Evolutionary conservation across 2,329 filamentous ascomycete species (phyloP).

Genomic region (Aspergillus novoparasiticus): DNA sequence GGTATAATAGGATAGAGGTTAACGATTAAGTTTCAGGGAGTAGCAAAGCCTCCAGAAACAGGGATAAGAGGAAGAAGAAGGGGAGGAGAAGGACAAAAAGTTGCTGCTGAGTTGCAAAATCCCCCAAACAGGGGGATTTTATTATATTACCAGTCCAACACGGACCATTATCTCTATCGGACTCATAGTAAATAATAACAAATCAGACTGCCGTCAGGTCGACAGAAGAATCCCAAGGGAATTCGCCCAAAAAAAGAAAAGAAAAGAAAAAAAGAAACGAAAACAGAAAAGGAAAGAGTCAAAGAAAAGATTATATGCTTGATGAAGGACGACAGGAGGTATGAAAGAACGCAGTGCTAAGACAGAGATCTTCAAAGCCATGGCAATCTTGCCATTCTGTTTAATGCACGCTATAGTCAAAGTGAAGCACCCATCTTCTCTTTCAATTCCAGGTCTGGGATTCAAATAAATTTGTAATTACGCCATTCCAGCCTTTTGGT

Average conservation of each 20-base stretch:
- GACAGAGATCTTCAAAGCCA: conserved; percentile 6
- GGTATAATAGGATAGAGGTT: background rate
- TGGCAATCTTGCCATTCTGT: conserved; percentile 4
- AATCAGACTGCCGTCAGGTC: conserved; percentile 13
- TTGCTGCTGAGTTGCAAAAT: background rate
- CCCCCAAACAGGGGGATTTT: background rate
- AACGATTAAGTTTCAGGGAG: background rate
- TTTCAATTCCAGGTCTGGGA: conserved; percentile 4
- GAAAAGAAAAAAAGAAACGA: background rate
- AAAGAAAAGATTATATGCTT: background rate
- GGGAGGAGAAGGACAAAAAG: background rate
- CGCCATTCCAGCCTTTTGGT: conserved; percentile 21
- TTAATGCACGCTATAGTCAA: conserved; percentile 11
- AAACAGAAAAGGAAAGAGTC: background rate
- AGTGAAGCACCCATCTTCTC: conserved; percentile 5
- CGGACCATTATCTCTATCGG: conserved; percentile 24
- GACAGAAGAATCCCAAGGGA: conserved; percentile 2
- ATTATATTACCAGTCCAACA: conserved; percentile 15
- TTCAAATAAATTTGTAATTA: conserved; percentile 18
- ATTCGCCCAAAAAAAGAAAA: conserved; percentile 6
- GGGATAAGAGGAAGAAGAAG: background rate
- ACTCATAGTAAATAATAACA: conserved; percentile 19
- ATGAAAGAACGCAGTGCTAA: background rate
- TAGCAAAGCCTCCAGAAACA: background rate
- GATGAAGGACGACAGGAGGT: background rate